These are phyloP conservation scores for Aspergillus texensis DNA, from an alignment of 2,329 filamentous ascomycete species.

Conservation along the genomic window DNA sequence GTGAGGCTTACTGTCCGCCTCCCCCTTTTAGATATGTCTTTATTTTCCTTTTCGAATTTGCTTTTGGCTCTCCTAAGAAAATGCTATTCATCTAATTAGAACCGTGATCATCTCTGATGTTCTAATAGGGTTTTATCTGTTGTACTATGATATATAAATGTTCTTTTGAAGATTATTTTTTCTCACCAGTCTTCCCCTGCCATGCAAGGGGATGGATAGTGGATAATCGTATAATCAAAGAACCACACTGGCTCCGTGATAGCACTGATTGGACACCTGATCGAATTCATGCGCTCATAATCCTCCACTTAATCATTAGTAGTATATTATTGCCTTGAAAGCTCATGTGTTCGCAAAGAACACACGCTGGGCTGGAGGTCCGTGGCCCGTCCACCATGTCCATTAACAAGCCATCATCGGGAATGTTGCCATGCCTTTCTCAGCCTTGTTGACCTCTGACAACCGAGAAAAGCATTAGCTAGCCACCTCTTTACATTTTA, in stretches of 20 bases:
- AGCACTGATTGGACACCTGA: background rate
- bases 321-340: background rate
- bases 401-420: background rate
- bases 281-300: background rate
- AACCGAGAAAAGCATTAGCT: background rate
- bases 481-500: background rate
- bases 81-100: background rate
- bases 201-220: background rate
- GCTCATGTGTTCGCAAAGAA: background rate
- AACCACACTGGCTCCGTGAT: background rate
- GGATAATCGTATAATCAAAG: background rate
- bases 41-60: background rate
- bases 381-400: background rate
- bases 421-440: slow-evolving; percentile 2
- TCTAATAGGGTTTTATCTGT: background rate
- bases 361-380: background rate
- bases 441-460: background rate
- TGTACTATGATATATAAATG: background rate
- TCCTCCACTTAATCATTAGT: background rate
- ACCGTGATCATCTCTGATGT: background rate
- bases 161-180: background rate
- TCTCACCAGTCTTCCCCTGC: background rate
- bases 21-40: background rate
- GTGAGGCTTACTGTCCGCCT: background rate
- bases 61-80: background rate